Evolutionary conservation across 768 basidiomycete genomes (phyloP).

Genomic region (Russula abietina): DNA sequence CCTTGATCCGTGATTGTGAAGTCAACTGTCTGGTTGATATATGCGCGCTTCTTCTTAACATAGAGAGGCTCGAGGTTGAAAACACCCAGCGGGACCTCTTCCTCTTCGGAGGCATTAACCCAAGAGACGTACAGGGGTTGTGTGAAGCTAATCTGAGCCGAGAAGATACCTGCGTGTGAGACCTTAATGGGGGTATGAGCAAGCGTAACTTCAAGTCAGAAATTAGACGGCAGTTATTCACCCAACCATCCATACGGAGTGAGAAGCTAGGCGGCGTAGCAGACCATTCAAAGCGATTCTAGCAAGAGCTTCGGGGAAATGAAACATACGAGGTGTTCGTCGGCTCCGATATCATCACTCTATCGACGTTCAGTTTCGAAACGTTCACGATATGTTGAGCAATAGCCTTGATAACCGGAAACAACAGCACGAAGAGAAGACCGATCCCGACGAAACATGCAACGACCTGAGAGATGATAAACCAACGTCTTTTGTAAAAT

Average conservation of each 20-base stretch:
- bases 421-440: slow-evolving; percentile 60
- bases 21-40: slow-evolving; percentile 51
- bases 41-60: slow-evolving; percentile 50
- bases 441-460: slow-evolving; percentile 49
- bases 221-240: slow-evolving; percentile 31
- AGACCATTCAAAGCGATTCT: background rate
- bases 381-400: slow-evolving; percentile 58
- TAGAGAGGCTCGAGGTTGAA: slow-evolving; percentile 45
- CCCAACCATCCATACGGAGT: slow-evolving; percentile 48
- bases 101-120: slow-evolving; percentile 44
- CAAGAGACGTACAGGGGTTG: slow-evolving; percentile 54
- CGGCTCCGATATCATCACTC: slow-evolving; percentile 46
- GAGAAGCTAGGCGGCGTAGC: slow-evolving; percentile 39
- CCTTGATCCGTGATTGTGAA: slow-evolving; percentile 52
- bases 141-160: slow-evolving; percentile 52
- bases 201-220: background rate
- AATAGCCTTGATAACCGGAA: slow-evolving; percentile 62
- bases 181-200: slow-evolving; percentile 36
- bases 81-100: slow-evolving; percentile 47
- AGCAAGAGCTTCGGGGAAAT: background rate
- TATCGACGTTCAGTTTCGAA: slow-evolving; percentile 47
- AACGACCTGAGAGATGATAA: slow-evolving; percentile 54
- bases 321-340: slow-evolving; percentile 50
- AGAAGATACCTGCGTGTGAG: slow-evolving; percentile 59
- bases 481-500: slow-evolving; percentile 57